Base-by-base conservation (phyloP, 225 moss, liverwort and hornwort species). In the Polytrichum commune region DNA sequence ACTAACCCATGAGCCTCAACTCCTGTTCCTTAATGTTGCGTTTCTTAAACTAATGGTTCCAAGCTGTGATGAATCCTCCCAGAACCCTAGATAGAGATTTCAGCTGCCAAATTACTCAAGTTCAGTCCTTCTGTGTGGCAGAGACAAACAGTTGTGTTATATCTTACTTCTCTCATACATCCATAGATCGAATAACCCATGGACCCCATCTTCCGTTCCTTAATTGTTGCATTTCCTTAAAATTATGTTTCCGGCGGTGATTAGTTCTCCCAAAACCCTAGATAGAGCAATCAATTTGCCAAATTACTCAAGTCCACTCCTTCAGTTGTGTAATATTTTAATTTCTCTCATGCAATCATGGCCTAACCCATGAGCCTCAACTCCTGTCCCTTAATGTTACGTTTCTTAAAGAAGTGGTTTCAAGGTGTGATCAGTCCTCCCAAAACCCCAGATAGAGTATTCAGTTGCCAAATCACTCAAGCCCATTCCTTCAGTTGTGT, bases 101-200 rank as follows among this genome's bases (percentile, higher is more conserved):
- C 97, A 65, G 78, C 73, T 33, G 97, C 94, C 81, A 94, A 78
- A 78, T 89, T 94, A 75, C 94, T 94, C 71, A 97, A 83, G 88
- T 97, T 94, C 81, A 86, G 76, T 54, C 94, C 94, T 58, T 92
- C 97, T 92, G 81, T 62, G 68, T 53, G 75, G 60, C 32, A 76
- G 10, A 65, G 27, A 19, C 30, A 32, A 29, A 32, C 16, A 54
- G 18, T 30, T 16, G 53, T 35, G 5, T 16, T 33, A 28, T 22
- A 18, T 18, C 26, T 19, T 24, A 16, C 4, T 20, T n/a, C 16
- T 28, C 29, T 19, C 5, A 23, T 64, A 24, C 20, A 64, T 9
- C 64, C 33, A 26, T 55, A 2, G 33, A 9, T 23, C n/a, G 2
- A 30, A 53, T 8, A 23, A n/a, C 16, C 22, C 38, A 29, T 38